Conservation (phyloP, 1,284 basidiomycete species). For the Ganoderma sp. region DNA sequence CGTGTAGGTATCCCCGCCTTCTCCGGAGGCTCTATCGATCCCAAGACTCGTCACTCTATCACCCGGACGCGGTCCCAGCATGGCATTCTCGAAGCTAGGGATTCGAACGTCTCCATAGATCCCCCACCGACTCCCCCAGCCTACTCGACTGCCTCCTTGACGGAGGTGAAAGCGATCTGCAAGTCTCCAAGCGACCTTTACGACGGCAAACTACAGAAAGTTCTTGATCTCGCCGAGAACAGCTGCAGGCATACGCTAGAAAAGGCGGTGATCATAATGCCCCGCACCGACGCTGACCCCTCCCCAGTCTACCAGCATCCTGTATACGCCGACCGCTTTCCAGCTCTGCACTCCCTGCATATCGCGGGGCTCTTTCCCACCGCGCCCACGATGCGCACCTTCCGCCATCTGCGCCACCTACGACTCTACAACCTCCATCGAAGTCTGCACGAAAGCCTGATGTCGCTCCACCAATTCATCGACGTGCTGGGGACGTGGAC, state of each 20-base stretch:
- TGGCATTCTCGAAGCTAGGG: not conserved
- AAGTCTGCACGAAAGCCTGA: not conserved
- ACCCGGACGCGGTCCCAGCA: not conserved
- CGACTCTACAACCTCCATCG: not conserved
- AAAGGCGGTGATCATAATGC: not conserved
- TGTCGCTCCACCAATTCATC: slow-evolving; percentile 1
- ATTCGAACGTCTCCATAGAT: not conserved
- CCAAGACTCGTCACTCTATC: not conserved
- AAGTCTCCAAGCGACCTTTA: not conserved
- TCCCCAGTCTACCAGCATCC: slow-evolving; percentile 1
- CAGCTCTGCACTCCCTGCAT: not conserved
- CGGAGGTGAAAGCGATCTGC: no score
- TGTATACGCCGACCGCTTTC: not conserved
- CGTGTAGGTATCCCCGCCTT: not conserved
- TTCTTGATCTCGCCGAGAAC: not conserved
- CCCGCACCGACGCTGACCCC: not conserved
- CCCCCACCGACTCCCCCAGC: not conserved
- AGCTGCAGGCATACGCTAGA: not conserved
- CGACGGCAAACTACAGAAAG: not conserved
- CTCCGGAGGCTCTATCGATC: not conserved
- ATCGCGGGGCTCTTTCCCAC: slow-evolving; percentile 1
- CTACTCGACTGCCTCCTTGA: not conserved
- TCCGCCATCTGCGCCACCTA: not conserved
- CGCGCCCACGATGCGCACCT: not conserved
- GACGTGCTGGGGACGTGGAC: not conserved